Evolutionary conservation across 371 early-diverging fungal species (phyloP), one percentile per base, ranked within the genome.

Genomic region (Rhizopus sp.): DNA sequence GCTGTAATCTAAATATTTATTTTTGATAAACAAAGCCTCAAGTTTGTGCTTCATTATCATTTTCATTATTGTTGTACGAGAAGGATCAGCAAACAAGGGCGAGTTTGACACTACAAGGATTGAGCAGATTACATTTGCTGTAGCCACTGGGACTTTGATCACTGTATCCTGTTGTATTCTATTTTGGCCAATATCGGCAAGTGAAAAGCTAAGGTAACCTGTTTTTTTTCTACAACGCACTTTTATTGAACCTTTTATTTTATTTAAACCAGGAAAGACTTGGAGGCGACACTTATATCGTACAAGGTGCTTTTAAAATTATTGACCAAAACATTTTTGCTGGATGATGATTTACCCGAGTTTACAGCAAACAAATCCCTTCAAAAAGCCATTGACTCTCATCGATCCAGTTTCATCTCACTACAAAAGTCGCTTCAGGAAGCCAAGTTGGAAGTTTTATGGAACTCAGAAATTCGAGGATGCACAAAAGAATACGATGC

Each of bases 281-380:
- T 88, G 31, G 83, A 70, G 2, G 68, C 70, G 2, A 81, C 87
- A 3, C 49, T 89, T n/a, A 54, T 50, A 1, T 85, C 88, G 0
- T 85, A 84, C 51, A 61, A 78, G n/a, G 63, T 81, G 0, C 51
- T 86, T 3, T 60, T 88, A 34, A 83, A 84, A 40, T 55, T 84
- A 10, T 45, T 88, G 37, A 85, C 85, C 29, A 87, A 87, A 59
- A 86, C 88, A 0, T 89, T 89, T 50, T 64, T 89, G 31, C 59
- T 89, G 42, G 90, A 88, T 56, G 76, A 76, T 15, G 80, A 81
- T 53, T 56, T 80, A 6, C 79, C 87, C 8, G 75, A 83, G 54
- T 78, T 81, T 48, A 68, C 72, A 42, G 72, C 82, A 17, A 76
- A 81, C 42, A 55, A 60, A 16, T 69, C 80, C 5, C 62, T 84